Evolutionary conservation across 2,329 filamentous ascomycete genomes (phyloP), one percentile per base, ranked within the genome.

Genomic region (Falciphora oryzae): DNA sequence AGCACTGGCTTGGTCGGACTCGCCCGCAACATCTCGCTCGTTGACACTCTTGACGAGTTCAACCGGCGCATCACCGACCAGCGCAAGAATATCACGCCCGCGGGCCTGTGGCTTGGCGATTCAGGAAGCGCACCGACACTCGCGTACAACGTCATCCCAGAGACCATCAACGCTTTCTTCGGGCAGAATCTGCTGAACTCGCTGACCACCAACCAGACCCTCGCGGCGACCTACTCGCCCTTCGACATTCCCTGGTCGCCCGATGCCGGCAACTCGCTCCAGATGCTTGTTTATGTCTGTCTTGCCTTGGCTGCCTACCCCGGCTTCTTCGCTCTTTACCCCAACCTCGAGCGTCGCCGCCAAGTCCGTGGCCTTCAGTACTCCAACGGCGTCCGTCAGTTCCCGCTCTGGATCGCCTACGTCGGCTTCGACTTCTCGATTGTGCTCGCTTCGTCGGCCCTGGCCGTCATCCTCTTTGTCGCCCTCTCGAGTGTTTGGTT

Each of bases 291-390:
- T 11, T 97, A 97, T 75, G 90, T 95, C 73, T 87, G 89, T 18
- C 81, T 97, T 11, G 91, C 89, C 1, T 87, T 96, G 76, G 83
- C 85, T 8, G 87, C 88, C 1, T 95, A 90, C 70, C 92, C 93
- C 0, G 92, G 89, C 18, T 93, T 97, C 79, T 96, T 97, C 70
- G 86, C 91, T 0, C 79, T 97, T 5, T 97, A 97, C 72, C 91
- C 92, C 0, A 96, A 92, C n/a, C 80, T 90, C 32, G 93, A 97
- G 75, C 84, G 92, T 31, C 80, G 92, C 14, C 81, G 87, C 62
- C 90, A 92, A 68, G 91, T 97, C 29, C 86, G 93, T 63, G 90
- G 90, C 22, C 80, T 97, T 35, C 89, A 97, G 75, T 97, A 96
- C 76, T 96, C 91, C 64, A 97, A 97, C 72, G 93, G 93, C 60